phyloP scores from a whole-genome alignment of 2,329 filamentous ascomycete species.

The Fusarium sp. region DNA sequence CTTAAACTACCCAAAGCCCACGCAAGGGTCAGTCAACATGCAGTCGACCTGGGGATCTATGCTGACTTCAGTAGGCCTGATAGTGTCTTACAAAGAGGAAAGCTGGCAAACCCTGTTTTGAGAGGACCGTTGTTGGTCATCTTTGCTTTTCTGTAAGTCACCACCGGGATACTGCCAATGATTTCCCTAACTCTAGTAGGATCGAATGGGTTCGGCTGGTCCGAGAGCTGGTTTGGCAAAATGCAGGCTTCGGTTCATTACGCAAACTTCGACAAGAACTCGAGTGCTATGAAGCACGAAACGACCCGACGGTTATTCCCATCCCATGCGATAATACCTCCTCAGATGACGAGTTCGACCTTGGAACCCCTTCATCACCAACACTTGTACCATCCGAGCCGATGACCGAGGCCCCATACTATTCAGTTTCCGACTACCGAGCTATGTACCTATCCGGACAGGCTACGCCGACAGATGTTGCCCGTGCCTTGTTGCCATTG shows the following conservation, averaged over 20 bases:
- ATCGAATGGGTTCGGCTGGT: constrained; percentile 35
- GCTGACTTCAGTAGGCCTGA: not conserved
- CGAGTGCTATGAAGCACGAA: constrained; percentile 61
- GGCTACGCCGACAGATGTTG: constrained; percentile 59
- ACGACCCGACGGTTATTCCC: constrained; percentile 59
- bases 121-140: not conserved
- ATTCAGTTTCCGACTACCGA: constrained; percentile 59
- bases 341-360: constrained; percentile 52
- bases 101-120: constrained; percentile 11
- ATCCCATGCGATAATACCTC: constrained; percentile 38
- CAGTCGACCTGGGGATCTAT: fast-evolving
- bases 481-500: constrained; percentile 55
- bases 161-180: fast-evolving
- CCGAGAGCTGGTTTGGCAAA: constrained; percentile 59
- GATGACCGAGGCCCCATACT: constrained; percentile 52
- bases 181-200: not conserved
- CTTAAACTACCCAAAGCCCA: constrained; percentile 13
- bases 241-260: constrained; percentile 71
- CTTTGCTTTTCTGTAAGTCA: constrained; percentile 9
- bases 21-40: not conserved
- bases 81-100: not conserved
- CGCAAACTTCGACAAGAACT: constrained; percentile 64
- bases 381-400: not conserved
- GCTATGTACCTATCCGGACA: constrained; percentile 56
- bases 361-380: not conserved